Evolutionary conservation across 1,284 basidiomycete genomes (phyloP).

Genomic region (Phellinidium pouzarii): DNA sequence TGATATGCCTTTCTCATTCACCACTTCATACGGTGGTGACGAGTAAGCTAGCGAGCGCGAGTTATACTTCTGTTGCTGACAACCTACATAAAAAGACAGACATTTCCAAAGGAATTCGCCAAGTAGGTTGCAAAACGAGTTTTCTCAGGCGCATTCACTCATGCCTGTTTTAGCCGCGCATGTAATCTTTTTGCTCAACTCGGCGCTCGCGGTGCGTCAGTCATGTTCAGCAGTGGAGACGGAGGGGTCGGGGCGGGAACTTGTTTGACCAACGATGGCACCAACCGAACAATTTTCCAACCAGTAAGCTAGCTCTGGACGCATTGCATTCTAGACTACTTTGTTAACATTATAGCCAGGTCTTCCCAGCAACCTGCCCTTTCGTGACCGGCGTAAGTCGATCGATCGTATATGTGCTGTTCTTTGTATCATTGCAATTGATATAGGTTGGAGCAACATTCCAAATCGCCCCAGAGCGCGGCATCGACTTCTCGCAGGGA

Average conservation of each 20-base stretch:
- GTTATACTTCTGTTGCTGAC: constrained; percentile 18
- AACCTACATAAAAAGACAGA: constrained; percentile 16
- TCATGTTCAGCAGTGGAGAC: constrained; percentile 40
- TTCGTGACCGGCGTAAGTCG: constrained; percentile 20
- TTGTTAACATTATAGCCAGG: constrained; percentile 7
- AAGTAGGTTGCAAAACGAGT: no score
- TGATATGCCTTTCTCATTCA: constrained; percentile 21
- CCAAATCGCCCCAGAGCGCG: constrained; percentile 24
- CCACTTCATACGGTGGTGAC: constrained; percentile 26
- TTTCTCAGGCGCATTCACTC: no score
- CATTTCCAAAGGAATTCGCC: constrained; percentile 19
- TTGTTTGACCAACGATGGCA: constrained; percentile 36
- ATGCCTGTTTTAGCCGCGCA: constrained; percentile 31
- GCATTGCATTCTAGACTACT: background rate
- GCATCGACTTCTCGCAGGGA: constrained; percentile 34
- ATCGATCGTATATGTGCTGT: background rate
- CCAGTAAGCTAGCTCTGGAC: constrained; percentile 21
- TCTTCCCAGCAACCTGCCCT: constrained; percentile 36
- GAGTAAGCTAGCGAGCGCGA: constrained; percentile 18
- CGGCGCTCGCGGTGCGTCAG: constrained; percentile 37
- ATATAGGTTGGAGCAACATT: constrained; percentile 26
- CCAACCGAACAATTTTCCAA: constrained; percentile 32
- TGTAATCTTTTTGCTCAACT: constrained; percentile 41
- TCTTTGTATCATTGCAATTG: background rate
- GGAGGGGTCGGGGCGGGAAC: constrained; percentile 32